A percentile compares a stretch with the other conserved stretches of the same genome.
Evolutionary conservation across 2,329 filamentous ascomycete species (phyloP).

Genomic region (Rutstroemia sp.): DNA sequence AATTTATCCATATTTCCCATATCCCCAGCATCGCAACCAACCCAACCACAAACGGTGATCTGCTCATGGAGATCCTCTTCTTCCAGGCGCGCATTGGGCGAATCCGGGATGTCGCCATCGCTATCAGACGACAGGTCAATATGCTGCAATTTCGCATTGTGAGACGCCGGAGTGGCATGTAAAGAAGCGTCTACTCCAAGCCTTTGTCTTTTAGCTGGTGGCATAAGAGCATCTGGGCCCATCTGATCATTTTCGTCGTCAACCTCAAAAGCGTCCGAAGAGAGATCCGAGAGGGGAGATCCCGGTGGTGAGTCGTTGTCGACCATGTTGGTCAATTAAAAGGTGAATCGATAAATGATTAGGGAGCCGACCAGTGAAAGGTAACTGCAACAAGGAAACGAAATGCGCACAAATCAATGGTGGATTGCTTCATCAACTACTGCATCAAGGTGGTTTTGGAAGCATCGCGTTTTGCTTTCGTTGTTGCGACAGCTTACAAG

Average conservation of each 20-base stretch:
- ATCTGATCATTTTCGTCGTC: slow-evolving; percentile 46
- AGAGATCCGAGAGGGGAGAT: slow-evolving; percentile 58
- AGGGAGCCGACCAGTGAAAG: background rate
- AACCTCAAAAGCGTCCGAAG: slow-evolving; percentile 50
- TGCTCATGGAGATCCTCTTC: slow-evolving; percentile 73
- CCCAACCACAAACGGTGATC: slow-evolving; percentile 72
- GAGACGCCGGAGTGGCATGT: slow-evolving; percentile 22
- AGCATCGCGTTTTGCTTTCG: background rate
- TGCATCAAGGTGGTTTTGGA: background rate
- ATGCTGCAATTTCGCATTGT: slow-evolving; percentile 27
- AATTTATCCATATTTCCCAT: slow-evolving; percentile 73
- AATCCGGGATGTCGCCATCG: slow-evolving; percentile 74
- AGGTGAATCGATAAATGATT: background rate
- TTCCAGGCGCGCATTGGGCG: slow-evolving; percentile 57
- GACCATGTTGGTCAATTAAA: slow-evolving; percentile 31
- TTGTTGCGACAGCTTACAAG: background rate
- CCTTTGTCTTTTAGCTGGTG: slow-evolving; percentile 29
- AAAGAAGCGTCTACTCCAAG: slow-evolving; percentile 12
- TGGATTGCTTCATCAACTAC: background rate
- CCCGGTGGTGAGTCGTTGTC: slow-evolving; percentile 46
- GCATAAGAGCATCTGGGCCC: slow-evolving; percentile 34
- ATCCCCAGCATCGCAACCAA: slow-evolving; percentile 64
- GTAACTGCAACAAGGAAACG: background rate
- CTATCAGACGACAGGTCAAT: slow-evolving; percentile 78
- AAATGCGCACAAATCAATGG: background rate